Evolutionary conservation across 352 stramenopile genomes (phyloP).

Genomic region (Paralagenidium karlingii): DNA sequence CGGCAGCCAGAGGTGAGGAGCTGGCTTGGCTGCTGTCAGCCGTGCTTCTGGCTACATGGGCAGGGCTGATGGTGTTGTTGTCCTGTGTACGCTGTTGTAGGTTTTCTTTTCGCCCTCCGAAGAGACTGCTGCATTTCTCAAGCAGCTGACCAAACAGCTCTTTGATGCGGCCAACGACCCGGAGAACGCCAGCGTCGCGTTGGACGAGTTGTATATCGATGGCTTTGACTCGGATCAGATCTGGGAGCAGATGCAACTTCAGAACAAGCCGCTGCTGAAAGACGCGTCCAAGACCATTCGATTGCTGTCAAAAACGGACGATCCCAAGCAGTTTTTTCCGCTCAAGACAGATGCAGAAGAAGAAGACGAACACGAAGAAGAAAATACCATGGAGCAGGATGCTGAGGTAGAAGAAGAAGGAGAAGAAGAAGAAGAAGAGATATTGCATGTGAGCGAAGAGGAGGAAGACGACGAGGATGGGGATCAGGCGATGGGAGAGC

Average conservation of each 20-base stretch:
- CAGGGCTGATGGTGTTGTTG: too few species aligned
- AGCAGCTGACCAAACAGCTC: too few species aligned
- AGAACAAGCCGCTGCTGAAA: conserved; percentile 56
- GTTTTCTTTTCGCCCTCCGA: too few species aligned
- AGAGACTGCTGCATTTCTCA: too few species aligned
- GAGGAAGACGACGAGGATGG: conserved; percentile 9
- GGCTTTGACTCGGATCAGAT: conserved; percentile 77
- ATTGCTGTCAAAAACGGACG: neutral
- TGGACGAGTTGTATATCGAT: conserved; percentile 72
- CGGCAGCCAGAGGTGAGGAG: too few species aligned
- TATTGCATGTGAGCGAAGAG: too few species aligned
- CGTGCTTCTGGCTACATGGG: too few species aligned
- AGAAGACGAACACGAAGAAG: conserved; percentile 10
- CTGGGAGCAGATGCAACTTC: conserved; percentile 75
- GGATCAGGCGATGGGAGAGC: conserved; percentile 12
- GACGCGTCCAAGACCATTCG: conserved; percentile 65
- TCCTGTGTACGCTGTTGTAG: too few species aligned
- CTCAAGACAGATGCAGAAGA: conserved; percentile 6
- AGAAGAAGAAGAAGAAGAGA: conserved; percentile 2
- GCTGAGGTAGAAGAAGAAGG: conserved; percentile 9
- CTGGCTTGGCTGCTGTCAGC: too few species aligned
- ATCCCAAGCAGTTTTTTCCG: conserved; percentile 55
- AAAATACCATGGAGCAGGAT: conserved; percentile 14
- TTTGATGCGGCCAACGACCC: too few species aligned
- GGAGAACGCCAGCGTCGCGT: too few species aligned